Percentiles rank a stretch among this genome's conserved stretches.
Conservation (phyloP, 2,329 filamentous ascomycete species). For the Cladosporium sphaerospermum region DNA sequence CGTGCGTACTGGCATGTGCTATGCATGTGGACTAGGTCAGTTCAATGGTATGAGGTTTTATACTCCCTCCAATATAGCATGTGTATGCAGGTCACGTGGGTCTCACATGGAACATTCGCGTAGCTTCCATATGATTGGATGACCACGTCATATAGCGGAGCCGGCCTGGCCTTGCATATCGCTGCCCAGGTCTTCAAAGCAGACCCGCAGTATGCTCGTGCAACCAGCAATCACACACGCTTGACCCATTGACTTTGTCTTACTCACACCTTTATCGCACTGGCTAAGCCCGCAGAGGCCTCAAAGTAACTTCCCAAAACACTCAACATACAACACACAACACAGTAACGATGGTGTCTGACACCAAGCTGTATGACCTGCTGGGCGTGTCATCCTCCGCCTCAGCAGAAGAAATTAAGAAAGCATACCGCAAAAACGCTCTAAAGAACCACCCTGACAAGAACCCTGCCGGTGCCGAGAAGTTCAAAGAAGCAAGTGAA, state of each 20-base stretch:
- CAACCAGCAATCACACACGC: constrained; percentile 1
- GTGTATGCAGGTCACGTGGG: too few relatives aligned
- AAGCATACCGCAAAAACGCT: constrained; percentile 84
- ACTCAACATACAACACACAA: not conserved
- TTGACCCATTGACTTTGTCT: constrained; percentile 6
- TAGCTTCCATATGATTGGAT: not conserved
- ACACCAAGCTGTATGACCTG: constrained; percentile 91
- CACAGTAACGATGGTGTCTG: constrained; percentile 66
- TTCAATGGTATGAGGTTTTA: too few relatives aligned
- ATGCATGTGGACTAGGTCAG: too few relatives aligned
- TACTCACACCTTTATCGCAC: not conserved
- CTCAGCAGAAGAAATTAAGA: constrained; percentile 92
- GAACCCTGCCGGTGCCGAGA: constrained; percentile 81
- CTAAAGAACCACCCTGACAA: constrained; percentile 88
- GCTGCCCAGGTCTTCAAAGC: not conserved
- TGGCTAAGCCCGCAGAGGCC: too few relatives aligned
- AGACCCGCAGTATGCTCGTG: constrained; percentile 1
- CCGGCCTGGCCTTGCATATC: constrained; percentile 8
- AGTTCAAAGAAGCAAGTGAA: constrained; percentile 97
- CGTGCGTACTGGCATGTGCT: too few relatives aligned
- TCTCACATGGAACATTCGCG: constrained; percentile 1
- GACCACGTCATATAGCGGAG: constrained; percentile 3
- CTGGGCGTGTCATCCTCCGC: constrained; percentile 73
- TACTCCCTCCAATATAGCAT: too few relatives aligned
- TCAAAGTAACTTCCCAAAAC: not conserved